Percentiles rank a stretch among this genome's conserved stretches.
Evolutionary conservation across 2,329 filamentous ascomycete genomes (phyloP).

Genomic region (Pleoardoris graminearum): DNA sequence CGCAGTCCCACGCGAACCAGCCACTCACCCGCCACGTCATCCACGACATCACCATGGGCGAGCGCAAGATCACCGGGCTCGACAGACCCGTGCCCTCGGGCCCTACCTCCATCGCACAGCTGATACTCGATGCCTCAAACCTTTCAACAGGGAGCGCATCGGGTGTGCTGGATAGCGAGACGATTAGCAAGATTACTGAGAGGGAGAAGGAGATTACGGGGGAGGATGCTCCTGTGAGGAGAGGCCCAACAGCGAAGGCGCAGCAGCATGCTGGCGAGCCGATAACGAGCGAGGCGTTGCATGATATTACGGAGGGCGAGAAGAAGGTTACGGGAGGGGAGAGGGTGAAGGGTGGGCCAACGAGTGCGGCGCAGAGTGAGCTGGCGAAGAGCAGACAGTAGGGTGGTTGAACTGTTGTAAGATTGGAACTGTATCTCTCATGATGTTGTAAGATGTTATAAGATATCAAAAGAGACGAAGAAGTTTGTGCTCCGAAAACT

Average conservation of each 20-base stretch:
- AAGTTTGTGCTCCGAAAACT: no score
- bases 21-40: conserved; percentile 41
- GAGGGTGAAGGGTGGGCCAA: conserved; percentile 37
- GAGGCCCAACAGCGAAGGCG: conserved; percentile 35
- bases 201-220: conserved; percentile 37
- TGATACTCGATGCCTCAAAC: background rate
- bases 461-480: background rate
- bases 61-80: conserved; percentile 46
- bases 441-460: background rate
- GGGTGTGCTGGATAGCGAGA: conserved; percentile 31
- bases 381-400: conserved; percentile 31
- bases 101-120: conserved; percentile 6
- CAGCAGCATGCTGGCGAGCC: conserved; percentile 35
- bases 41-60: conserved; percentile 49
- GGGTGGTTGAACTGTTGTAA: background rate
- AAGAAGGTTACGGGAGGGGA: conserved; percentile 40
- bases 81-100: conserved; percentile 28
- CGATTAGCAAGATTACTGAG: conserved; percentile 34
- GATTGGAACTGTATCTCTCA: background rate
- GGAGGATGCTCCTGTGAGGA: conserved; percentile 18
- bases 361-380: conserved; percentile 38
- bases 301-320: conserved; percentile 39
- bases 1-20: conserved; percentile 44
- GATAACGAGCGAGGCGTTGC: conserved; percentile 35
- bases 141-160: conserved; percentile 10